Conservation (phyloP, 805 yeast species). For the Teunomyces atbi region DNA sequence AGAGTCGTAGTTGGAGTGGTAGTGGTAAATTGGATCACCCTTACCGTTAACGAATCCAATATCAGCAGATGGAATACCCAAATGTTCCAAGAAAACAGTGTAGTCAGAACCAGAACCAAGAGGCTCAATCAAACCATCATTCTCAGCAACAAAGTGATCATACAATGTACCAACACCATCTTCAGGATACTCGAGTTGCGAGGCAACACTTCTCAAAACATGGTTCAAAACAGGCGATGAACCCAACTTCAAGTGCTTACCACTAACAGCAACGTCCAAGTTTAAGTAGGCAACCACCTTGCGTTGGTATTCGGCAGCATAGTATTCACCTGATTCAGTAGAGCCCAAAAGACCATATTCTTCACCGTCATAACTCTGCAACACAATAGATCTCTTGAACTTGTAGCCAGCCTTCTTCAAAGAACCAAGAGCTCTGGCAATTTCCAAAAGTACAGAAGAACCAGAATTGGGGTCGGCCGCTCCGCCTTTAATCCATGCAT, state of each 20-base stretch:
- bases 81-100: constrained; percentile 59
- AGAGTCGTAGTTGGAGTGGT: constrained; percentile 60
- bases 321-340: constrained; percentile 55
- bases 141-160: constrained; percentile 45
- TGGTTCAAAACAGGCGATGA: constrained; percentile 58
- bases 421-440: constrained; percentile 42
- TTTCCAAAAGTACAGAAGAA: constrained; percentile 40
- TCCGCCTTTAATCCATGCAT: constrained; percentile 49
- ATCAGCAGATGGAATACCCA: constrained; percentile 64
- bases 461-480: constrained; percentile 49
- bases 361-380: constrained; percentile 44
- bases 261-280: constrained; percentile 52
- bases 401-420: constrained; percentile 36
- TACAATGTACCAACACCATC: constrained; percentile 39
- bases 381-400: constrained; percentile 38
- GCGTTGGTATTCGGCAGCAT: constrained; percentile 35
- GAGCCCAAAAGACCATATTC: constrained; percentile 55
- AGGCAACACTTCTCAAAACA: constrained; percentile 45
- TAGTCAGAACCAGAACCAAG: constrained; percentile 55
- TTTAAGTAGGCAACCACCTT: constrained; percentile 52
- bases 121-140: constrained; percentile 33
- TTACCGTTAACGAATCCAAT: constrained; percentile 39
- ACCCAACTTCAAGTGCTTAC: constrained; percentile 45
- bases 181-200: constrained; percentile 43
- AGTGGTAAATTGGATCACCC: constrained; percentile 53